These are phyloP conservation scores for Pharnaceum exiguum DNA, from an alignment of 148 eudicot genomes.

Conservation along the genomic window DNA sequence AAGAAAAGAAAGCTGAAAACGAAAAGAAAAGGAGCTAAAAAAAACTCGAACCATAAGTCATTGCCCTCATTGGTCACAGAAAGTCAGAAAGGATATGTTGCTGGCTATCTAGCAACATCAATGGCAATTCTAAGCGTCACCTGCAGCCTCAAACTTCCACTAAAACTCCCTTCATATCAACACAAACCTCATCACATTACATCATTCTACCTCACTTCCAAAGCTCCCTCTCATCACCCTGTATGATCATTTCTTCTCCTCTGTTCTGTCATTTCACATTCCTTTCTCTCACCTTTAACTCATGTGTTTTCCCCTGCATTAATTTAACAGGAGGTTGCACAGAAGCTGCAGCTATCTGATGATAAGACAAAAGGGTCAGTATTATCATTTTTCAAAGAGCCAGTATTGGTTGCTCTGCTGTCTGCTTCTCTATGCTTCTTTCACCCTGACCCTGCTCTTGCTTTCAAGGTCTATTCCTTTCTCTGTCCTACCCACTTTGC, in stretches of 20 bases:
- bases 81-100: background rate
- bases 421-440: conserved; percentile 72
- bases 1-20: background rate
- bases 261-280: conserved; percentile 1
- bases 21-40: background rate
- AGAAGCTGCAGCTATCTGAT: background rate
- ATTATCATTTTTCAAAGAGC: conserved; percentile 26
- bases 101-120: conserved; percentile 10
- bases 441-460: conserved; percentile 80
- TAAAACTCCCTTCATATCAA: conserved; percentile 7
- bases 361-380: conserved; percentile 7
- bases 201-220: conserved; percentile 18
- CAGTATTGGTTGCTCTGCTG: conserved; percentile 50
- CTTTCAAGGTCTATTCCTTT: conserved; percentile 52
- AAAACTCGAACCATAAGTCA: conserved; percentile 3
- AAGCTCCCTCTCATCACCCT: conserved; percentile 7
- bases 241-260: conserved; percentile 9
- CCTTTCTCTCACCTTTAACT: background rate
- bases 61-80: too few species aligned
- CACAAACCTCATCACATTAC: conserved; percentile 3
- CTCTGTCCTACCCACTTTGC: background rate
- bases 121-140: conserved; percentile 55
- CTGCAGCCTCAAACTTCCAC: conserved; percentile 31
- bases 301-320: background rate
- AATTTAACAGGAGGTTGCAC: conserved; percentile 8